Percentiles rank a stretch among this genome's conserved stretches.
Conservation (phyloP, 2,329 filamentous ascomycete genomes). For the Pseudomassariella vexata region DNA sequence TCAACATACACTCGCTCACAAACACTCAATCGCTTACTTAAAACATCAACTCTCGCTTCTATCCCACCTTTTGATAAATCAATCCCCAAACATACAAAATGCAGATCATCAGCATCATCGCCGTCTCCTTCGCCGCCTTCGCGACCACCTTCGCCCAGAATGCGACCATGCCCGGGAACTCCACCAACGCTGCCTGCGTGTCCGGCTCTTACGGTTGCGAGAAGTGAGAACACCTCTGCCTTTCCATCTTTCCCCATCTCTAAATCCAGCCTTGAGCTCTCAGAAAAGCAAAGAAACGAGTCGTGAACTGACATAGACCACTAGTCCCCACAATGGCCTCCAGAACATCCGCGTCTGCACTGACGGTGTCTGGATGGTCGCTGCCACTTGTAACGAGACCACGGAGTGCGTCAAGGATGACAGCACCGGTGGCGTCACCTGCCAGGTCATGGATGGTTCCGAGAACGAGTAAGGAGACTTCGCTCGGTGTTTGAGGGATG, state of each 20-base stretch:
- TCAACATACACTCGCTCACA: too few relatives aligned
- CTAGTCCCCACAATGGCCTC: slow-evolving; percentile 6
- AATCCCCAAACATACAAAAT: slow-evolving; percentile 6
- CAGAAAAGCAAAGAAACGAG: too few relatives aligned
- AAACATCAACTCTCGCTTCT: too few relatives aligned
- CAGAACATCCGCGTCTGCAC: slow-evolving; percentile 13
- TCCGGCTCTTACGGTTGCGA: slow-evolving; percentile 5
- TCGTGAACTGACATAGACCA: neutral
- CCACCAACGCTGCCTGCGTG: neutral
- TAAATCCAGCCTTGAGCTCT: too few relatives aligned
- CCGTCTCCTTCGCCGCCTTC: slow-evolving; percentile 16
- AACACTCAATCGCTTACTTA: too few relatives aligned
- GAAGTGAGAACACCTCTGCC: slow-evolving; percentile 1
- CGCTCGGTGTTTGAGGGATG: too few relatives aligned
- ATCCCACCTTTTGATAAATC: too few relatives aligned
- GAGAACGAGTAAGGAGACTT: too few relatives aligned
- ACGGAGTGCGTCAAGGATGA: slow-evolving; percentile 10
- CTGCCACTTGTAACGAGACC: slow-evolving; percentile 8
- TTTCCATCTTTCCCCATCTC: neutral
- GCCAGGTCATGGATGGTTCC: too few relatives aligned
- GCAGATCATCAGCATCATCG: slow-evolving; percentile 19
- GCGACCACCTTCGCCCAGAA: slow-evolving; percentile 1
- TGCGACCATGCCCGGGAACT: neutral
- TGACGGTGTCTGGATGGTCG: slow-evolving; percentile 9
- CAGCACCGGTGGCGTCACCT: slow-evolving; percentile 7